Base-by-base conservation (phyloP, 805 yeast genomes). In the Suhomyces pyralidae region DNA sequence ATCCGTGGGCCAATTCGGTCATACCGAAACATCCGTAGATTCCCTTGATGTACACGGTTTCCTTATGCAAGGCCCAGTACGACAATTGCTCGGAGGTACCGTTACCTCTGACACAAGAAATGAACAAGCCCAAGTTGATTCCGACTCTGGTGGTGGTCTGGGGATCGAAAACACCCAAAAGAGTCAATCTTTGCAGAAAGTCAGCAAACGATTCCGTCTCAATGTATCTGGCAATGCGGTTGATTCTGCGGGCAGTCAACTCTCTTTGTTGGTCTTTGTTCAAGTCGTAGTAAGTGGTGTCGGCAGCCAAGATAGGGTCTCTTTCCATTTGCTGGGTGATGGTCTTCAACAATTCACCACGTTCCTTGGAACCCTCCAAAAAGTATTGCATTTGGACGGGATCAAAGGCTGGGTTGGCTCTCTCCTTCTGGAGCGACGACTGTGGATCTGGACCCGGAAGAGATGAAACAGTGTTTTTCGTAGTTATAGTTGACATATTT, bases 1-100 rank as follows among this genome's bases (percentile, higher is more conserved):
- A 89, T 22, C 69, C 69, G 67, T 90, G 97, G 7, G 90, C 96
- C 61, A 90, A 68, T 72, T 90, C 97, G 14, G 97, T 91, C 97
- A 90, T 90, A 45, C 87, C 90, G 71, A 90, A 90, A 70, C 97
- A 91, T 25, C 97, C 97, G 63, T 84, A 87, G 45, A 73, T 56
- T 45, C 67, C 69, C 58, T 70, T 72, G 54, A 74, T 59, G 53
- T 56, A 59, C 48, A 59, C 64, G 38, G 74, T 65, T 56, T 71
- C 75, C 51, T 65, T 73, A 38, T 59, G 58, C 48, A 64, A 55
- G 51, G 69, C 66, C 78, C 78, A 74, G 60, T 61, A 74, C 40
- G 65, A 58, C 55, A 63, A 72, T 55, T 74, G 78, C 7, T 63
- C 68, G 12, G 58, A 68, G 15, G 78, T 74, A 48, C 78, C 78